Evolutionary conservation across 2,329 filamentous ascomycete species (phyloP), one percentile per base, ranked within the genome.

Genomic region (Curvularia sp.): DNA sequence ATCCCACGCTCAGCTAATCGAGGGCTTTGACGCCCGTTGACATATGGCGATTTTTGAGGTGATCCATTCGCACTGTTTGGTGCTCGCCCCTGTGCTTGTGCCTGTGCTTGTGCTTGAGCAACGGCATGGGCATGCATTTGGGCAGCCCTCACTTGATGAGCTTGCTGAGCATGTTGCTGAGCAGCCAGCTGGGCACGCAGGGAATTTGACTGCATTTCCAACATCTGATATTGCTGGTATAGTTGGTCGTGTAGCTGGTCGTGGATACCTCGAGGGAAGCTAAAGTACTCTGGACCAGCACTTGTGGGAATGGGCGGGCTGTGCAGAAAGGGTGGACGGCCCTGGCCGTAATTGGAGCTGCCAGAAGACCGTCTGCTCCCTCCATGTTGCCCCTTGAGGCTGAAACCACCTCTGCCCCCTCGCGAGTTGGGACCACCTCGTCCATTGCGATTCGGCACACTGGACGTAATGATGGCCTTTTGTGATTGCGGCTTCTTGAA

Each of bases 331-430:
- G 64, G 73, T 32, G 73, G 70, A 28, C 78, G 72, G 45, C 75
- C 77, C 54, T 77, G 75, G 43, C 73, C 73, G 61, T 78, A 81
- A 4, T 80, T 81, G 4, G 83, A 81, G 30, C 84, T 83, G 71
- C 84, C 86, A 2, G 86, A 88, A 15, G 86, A 80, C 67, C 86
- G 81, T 59, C 86, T 80, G 59, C 77, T 78, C 47, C 66, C 67
- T 30, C 64, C 69, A 55, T 80, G 75, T 49, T 80, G 80, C 41
- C 80, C 79, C 51, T 84, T 80, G 48, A 82, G 79, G 51, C 80
- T 79, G 66, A 83, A 80, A 57, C 82, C 78, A 43, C 76, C 79
- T 57, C 75, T 71, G 42, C 74, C 76, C 34, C 80, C 80, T 66
- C 84, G 78, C 66, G 83, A 78, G 57, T 74, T 63, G 19, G 67